Base-by-base conservation (phyloP, 257 asterid genomes). In the Fraxinus anomala region DNA sequence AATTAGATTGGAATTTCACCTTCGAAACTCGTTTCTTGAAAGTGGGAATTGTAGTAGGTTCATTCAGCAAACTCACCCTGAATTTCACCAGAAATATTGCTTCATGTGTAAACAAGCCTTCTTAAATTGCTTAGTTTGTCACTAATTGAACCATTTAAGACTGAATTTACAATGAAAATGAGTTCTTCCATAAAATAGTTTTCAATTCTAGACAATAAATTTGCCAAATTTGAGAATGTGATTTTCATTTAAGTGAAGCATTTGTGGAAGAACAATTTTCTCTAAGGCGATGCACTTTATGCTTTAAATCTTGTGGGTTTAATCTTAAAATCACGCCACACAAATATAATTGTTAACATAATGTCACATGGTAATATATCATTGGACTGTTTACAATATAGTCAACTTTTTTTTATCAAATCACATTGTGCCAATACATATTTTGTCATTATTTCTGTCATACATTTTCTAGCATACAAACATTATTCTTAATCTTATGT, bases 191-290 rank as follows among this genome's bases (percentile, higher is more conserved):
- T 26, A 51, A 87, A 78, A 30, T 85, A 5, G 31, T 71, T 78
- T 0, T 69, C 17, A 9, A 37, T 24, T 66, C 30, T 6, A 73
- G 54, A 21, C 86, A 89, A 40, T 9, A 40, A 10, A 40, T 40
- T 13, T 40, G 47, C 2, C 72, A 92, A 90, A 78, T 91, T 85
- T 0, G 91, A 91, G 6, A 91, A 88, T 0, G 72, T 75, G 26
- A 73, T 86, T 67, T 83, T 9, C 3, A 68, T 26, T 12, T 56
- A 74, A 1, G 85, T 67, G 84, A 94, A 92, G 89, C 97, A 94
- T 80, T 80, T 83, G 90, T 90, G 92, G 88, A 92, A 91, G 66
- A 91, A 87, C 37, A 94, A 85, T 61, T 89, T 94, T 21, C 23
- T 85, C 14, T 9, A 9, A 1, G 14, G 47, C 39, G 47, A n/a